These are phyloP conservation scores for Cladosporium oxysporum DNA, from an alignment of 2,329 filamentous ascomycete genomes.

Conservation along the genomic window DNA sequence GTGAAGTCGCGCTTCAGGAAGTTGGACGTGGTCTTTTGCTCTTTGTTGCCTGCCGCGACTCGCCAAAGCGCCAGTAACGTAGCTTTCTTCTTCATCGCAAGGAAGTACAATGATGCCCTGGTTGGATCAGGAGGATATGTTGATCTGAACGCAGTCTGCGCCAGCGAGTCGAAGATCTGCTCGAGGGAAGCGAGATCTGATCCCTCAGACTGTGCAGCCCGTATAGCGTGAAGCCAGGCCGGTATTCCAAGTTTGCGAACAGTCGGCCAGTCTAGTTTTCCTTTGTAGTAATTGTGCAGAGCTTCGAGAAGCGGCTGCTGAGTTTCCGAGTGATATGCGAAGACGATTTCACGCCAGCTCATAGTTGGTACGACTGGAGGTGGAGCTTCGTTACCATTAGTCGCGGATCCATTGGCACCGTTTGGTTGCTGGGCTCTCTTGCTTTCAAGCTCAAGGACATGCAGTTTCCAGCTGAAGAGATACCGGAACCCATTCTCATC, in stretches of 20 bases:
- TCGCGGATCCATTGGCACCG: neutral
- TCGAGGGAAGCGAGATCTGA: slow-evolving; percentile 55
- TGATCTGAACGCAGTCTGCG: slow-evolving; percentile 89
- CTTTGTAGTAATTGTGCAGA: slow-evolving; percentile 70
- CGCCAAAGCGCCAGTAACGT: slow-evolving; percentile 91
- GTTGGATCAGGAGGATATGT: slow-evolving; percentile 85
- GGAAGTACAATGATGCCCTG: slow-evolving; percentile 87
- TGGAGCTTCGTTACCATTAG: slow-evolving; percentile 20
- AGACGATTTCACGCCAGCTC: slow-evolving; percentile 73
- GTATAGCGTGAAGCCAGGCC: slow-evolving; percentile 85
- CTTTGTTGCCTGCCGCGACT: slow-evolving; percentile 85
- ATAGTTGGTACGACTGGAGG: slow-evolving; percentile 45
- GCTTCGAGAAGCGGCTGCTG: slow-evolving; percentile 90
- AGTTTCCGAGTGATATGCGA: slow-evolving; percentile 80
- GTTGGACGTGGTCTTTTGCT: slow-evolving; percentile 77
- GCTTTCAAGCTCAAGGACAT: slow-evolving; percentile 19
- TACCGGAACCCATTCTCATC: slow-evolving; percentile 34
- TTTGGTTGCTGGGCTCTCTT: neutral
- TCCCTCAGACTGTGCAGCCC: slow-evolving; percentile 47
- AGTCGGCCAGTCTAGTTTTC: slow-evolving; percentile 78
- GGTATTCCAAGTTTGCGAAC: slow-evolving; percentile 87
- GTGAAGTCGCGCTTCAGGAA: slow-evolving; percentile 89
- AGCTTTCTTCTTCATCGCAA: slow-evolving; percentile 84
- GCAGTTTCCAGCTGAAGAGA: slow-evolving; percentile 36
- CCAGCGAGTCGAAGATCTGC: slow-evolving; percentile 83